Conservation (phyloP, 257 asterid species). For the Rauvolfia tetraphylla region DNA sequence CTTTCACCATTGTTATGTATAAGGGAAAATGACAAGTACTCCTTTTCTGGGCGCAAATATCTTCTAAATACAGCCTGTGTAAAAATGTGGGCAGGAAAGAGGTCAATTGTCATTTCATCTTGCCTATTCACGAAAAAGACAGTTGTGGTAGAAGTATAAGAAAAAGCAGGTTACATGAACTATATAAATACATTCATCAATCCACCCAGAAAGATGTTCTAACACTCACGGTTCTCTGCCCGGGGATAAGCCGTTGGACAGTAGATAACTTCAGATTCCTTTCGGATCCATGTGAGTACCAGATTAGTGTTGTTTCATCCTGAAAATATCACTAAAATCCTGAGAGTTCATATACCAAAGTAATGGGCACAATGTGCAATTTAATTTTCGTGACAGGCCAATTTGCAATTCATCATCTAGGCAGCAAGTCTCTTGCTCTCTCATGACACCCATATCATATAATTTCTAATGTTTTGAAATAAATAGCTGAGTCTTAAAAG, state of each 20-base stretch:
- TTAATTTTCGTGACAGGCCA: not conserved
- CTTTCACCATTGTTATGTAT: conserved; percentile 84
- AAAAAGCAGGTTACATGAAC: conserved; percentile 23
- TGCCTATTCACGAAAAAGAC: not conserved
- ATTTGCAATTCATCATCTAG: not conserved
- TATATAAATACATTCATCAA: conserved; percentile 22
- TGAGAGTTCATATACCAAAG: not conserved
- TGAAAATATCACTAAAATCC: conserved; percentile 32
- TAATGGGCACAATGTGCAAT: not conserved
- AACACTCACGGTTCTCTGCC: conserved; percentile 95
- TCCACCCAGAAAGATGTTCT: conserved; percentile 21
- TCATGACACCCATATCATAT: not conserved
- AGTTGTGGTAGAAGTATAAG: conserved; percentile 6
- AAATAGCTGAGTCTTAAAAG: not conserved
- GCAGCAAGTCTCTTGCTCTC: not conserved
- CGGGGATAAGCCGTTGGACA: conserved; percentile 81
- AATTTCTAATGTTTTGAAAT: not conserved
- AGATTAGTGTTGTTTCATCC: conserved; percentile 85
- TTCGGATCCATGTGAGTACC: conserved; percentile 88
- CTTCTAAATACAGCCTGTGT: conserved; percentile 90
- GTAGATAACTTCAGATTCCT: conserved; percentile 73
- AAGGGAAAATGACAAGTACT: conserved; percentile 86
- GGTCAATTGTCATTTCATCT: conserved; percentile 14
- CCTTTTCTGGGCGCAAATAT: conserved; percentile 95
- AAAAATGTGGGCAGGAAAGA: conserved; percentile 20